Evolutionary conservation across 345 rosid genomes (phyloP).

Genomic region (Cardamine resedifolia): DNA sequence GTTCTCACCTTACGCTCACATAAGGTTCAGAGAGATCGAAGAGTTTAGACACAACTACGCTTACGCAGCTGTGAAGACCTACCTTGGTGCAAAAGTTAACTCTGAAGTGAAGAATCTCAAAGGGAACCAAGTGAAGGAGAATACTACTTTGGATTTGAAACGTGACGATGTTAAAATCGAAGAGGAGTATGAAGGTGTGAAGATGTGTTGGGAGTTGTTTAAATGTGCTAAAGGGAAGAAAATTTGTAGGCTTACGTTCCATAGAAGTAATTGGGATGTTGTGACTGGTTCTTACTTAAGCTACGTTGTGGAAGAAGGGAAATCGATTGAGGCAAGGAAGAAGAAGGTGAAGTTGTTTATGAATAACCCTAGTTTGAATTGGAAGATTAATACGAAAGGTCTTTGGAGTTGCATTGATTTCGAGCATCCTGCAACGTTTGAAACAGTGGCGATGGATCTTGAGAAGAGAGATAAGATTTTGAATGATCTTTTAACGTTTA

Average conservation of each 20-base stretch:
- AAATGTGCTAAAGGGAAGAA: background rate
- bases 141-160: slow-evolving; percentile 15
- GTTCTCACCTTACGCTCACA: slow-evolving; percentile 49
- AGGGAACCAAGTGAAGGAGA: slow-evolving; percentile 11
- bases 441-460: slow-evolving; percentile 41
- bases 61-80: slow-evolving; percentile 48
- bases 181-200: slow-evolving; percentile 30
- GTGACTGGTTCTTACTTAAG: slow-evolving; percentile 42
- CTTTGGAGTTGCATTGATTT: slow-evolving; percentile 34
- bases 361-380: slow-evolving; percentile 39
- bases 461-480: slow-evolving; percentile 39
- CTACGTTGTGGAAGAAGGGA: slow-evolving; percentile 49
- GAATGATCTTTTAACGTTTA: slow-evolving; percentile 37
- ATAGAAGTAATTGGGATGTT: slow-evolving; percentile 39
- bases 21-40: slow-evolving; percentile 50
- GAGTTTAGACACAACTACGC: slow-evolving; percentile 48
- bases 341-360: slow-evolving; percentile 50
- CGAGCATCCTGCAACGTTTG: slow-evolving; percentile 44
- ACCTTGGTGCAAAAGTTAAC: slow-evolving; percentile 42
- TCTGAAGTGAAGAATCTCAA: slow-evolving; percentile 26
- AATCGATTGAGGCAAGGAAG: slow-evolving; percentile 42
- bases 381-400: slow-evolving; percentile 6
- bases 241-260: slow-evolving; percentile 44
- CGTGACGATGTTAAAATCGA: slow-evolving; percentile 9
- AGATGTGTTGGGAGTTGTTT: slow-evolving; percentile 24